These are phyloP conservation scores for Candida easanensis DNA, from an alignment of 805 yeast species.

Conservation along the genomic window DNA sequence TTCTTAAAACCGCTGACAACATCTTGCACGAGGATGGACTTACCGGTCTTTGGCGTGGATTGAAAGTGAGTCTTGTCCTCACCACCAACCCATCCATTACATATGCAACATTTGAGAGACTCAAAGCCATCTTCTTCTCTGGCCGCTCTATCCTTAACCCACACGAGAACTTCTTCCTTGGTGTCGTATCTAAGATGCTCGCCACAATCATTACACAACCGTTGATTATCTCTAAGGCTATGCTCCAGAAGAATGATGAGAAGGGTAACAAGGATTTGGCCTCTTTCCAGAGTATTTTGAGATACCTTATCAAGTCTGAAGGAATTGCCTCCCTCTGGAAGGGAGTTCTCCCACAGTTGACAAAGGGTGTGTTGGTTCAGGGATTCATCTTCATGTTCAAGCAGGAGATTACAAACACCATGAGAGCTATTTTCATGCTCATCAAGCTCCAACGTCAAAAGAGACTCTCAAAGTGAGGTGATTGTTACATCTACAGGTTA, in stretches of 20 bases:
- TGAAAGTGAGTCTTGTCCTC: conserved; percentile 73
- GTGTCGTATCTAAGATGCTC: conserved; percentile 76
- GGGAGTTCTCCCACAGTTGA: conserved; percentile 76
- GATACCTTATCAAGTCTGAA: conserved; percentile 58
- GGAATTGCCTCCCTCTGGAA: conserved; percentile 68
- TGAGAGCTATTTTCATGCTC: conserved; percentile 24
- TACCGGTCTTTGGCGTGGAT: conserved; percentile 77
- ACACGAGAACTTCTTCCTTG: conserved; percentile 63
- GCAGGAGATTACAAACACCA: conserved; percentile 23
- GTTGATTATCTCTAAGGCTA: conserved; percentile 77
- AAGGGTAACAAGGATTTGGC: conserved; percentile 44
- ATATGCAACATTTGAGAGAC: conserved; percentile 73
- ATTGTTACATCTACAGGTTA: neutral
- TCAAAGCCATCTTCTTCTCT: conserved; percentile 45
- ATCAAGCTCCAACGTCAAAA: conserved; percentile 11
- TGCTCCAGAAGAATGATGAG: conserved; percentile 55
- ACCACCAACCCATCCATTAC: conserved; percentile 86
- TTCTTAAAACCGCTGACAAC: conserved; percentile 44
- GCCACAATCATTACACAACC: conserved; percentile 86
- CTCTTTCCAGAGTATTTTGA: conserved; percentile 61
- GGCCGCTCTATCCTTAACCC: conserved; percentile 46
- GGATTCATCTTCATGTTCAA: conserved; percentile 79
- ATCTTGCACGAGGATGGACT: conserved; percentile 63
- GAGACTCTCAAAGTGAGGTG: neutral
- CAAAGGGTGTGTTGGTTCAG: conserved; percentile 81